Evolutionary conservation across 371 early-diverging fungal species (phyloP).

Genomic region (Smittium mucronatum): DNA sequence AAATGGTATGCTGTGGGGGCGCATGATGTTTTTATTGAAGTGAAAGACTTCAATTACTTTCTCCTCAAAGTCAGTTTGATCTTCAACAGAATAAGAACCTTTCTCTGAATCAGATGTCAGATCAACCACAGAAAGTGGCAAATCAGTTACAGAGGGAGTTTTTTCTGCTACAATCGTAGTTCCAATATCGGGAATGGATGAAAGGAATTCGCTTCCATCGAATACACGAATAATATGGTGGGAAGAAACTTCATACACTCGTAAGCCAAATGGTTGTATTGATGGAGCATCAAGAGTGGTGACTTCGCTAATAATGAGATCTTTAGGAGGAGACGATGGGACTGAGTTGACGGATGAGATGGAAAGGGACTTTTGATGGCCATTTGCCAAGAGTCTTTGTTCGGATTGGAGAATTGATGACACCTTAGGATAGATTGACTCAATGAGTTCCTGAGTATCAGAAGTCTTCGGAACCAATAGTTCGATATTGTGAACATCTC

Average conservation of each 20-base stretch:
- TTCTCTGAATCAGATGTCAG: conserved; percentile 13
- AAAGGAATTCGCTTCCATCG: conserved; percentile 12
- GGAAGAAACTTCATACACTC: conserved; percentile 33
- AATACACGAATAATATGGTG: conserved; percentile 30
- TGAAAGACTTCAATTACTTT: conserved; percentile 54
- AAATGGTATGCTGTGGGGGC: conserved; percentile 76
- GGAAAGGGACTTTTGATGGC: background rate
- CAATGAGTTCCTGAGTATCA: conserved; percentile 44
- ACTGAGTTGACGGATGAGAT: background rate
- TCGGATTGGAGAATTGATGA: conserved; percentile 22
- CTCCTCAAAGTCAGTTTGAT: conserved; percentile 36
- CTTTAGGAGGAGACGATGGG: conserved; percentile 3
- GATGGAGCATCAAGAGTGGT: background rate
- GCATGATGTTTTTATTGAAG: conserved; percentile 47
- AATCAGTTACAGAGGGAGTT: conserved; percentile 17
- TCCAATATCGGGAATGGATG: conserved; percentile 23
- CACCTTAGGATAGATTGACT: conserved; percentile 39
- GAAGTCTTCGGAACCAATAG: conserved; percentile 44
- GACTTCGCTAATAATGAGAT: background rate
- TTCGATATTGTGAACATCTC: conserved; percentile 37
- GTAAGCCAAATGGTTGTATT: conserved; percentile 21
- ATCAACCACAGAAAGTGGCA: conserved; percentile 24
- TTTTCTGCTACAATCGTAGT: conserved; percentile 11
- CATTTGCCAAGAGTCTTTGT: conserved; percentile 28
- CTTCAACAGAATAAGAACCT: background rate